These are phyloP conservation scores for Sugiyamaella pinicola DNA, from an alignment of 1,139 yeast species.

Conservation along the genomic window DNA sequence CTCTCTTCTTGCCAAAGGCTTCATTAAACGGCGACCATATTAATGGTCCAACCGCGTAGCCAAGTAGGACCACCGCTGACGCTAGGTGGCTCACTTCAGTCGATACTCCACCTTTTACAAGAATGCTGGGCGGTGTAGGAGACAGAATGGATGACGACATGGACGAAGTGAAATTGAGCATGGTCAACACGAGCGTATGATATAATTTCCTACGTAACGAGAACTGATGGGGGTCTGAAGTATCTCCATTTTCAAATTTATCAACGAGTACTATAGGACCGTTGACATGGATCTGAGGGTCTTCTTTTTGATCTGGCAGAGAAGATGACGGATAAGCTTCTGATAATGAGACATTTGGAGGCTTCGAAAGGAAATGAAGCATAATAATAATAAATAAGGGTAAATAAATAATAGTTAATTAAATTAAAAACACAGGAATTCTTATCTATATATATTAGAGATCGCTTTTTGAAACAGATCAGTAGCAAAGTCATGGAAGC, in stretches of 20 bases:
- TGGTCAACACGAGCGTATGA: conserved; percentile 17
- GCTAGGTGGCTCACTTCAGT: conserved; percentile 11
- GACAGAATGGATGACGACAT: conserved; percentile 16
- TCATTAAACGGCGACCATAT: conserved; percentile 57
- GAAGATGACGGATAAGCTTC: background rate
- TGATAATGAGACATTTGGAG: background rate
- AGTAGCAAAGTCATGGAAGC: background rate
- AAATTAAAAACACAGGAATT: background rate
- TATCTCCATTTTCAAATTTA: conserved; percentile 19
- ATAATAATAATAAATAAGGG: background rate
- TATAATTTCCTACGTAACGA: conserved; percentile 12
- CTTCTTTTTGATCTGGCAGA: background rate
- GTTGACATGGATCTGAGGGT: background rate
- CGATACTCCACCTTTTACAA: conserved; percentile 1
- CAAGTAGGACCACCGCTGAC: conserved; percentile 44
- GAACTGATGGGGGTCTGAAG: conserved; percentile 19
- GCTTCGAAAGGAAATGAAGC: background rate
- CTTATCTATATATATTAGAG: background rate
- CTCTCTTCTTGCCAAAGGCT: conserved; percentile 54
- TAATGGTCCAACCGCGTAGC: conserved; percentile 58
- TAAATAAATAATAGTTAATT: background rate
- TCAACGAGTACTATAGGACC: conserved; percentile 5
- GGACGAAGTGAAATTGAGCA: conserved; percentile 16
- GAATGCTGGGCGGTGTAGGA: conserved; percentile 3
- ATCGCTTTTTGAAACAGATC: no score